These are phyloP conservation scores for Noccaea caerulescens DNA, from an alignment of 345 rosid genomes.

Conservation along the genomic window DNA sequence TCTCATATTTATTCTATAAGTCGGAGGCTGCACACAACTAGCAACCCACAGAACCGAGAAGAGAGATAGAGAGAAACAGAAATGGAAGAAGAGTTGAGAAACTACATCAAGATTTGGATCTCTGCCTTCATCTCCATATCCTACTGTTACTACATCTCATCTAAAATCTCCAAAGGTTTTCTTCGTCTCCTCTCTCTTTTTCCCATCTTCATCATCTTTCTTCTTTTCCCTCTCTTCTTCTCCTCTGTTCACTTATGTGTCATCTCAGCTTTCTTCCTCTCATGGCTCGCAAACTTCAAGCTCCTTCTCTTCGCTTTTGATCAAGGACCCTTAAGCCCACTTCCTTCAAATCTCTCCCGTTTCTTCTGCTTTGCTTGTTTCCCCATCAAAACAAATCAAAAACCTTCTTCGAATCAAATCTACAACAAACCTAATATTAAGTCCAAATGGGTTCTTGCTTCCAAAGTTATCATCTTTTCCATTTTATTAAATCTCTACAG, in stretches of 20 bases:
- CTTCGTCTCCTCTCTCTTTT: slow-evolving; percentile 57
- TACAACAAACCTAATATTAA: slow-evolving; percentile 11
- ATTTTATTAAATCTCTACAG: slow-evolving; percentile 25
- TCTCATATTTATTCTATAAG: not conserved
- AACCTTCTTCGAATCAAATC: slow-evolving; percentile 28
- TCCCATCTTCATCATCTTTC: slow-evolving; percentile 53
- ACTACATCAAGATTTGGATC: slow-evolving; percentile 55
- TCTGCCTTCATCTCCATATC: slow-evolving; percentile 45
- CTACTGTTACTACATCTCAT: slow-evolving; percentile 56
- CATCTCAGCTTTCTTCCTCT: slow-evolving; percentile 51
- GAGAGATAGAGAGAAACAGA: not conserved
- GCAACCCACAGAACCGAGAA: slow-evolving; percentile 17
- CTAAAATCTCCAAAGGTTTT: slow-evolving; percentile 51
- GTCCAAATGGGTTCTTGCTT: slow-evolving; percentile 39
- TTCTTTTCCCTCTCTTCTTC: slow-evolving; percentile 55
- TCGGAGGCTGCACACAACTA: not conserved
- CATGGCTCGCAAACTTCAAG: slow-evolving; percentile 69
- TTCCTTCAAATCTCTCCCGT: slow-evolving; percentile 25
- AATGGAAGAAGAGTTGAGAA: slow-evolving; percentile 42
- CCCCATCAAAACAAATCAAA: slow-evolving; percentile 50
- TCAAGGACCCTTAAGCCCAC: slow-evolving; percentile 45
- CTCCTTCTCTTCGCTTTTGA: slow-evolving; percentile 58
- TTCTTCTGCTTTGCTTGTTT: slow-evolving; percentile 48
- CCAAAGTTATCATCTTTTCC: slow-evolving; percentile 41
- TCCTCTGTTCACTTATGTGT: slow-evolving; percentile 46